Percentiles rank a stretch among this genome's conserved stretches.
phyloP scores from a whole-genome alignment of 2,329 filamentous ascomycete genomes.

The Colletotrichum melonis region DNA sequence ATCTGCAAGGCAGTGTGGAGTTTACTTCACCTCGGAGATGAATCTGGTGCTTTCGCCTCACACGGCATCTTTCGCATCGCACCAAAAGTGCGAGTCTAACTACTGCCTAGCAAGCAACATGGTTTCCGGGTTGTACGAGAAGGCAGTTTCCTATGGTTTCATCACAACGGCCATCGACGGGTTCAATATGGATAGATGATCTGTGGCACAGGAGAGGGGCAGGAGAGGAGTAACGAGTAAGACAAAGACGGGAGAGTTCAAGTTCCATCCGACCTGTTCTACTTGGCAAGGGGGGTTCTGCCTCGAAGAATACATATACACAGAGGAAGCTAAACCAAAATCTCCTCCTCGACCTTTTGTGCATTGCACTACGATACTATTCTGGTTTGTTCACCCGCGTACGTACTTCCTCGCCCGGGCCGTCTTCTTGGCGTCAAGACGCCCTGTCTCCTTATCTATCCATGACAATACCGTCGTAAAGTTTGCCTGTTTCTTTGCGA shows the following conservation, averaged over 20 bases:
- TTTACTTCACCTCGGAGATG: neutral
- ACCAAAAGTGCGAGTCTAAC: neutral
- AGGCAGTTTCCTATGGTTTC: neutral
- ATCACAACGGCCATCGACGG: neutral
- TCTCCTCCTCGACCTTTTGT: too few relatives aligned
- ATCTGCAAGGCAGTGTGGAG: neutral
- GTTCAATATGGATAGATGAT: neutral
- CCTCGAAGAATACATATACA: too few relatives aligned
- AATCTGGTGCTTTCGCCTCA: neutral
- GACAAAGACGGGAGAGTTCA: too few relatives aligned
- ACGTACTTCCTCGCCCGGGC: constrained; percentile 10
- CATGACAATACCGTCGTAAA: constrained; percentile 26
- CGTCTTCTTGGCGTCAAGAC: constrained; percentile 21
- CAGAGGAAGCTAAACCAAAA: too few relatives aligned
- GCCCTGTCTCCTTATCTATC: constrained; percentile 19
- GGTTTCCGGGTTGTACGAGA: neutral
- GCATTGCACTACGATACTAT: too few relatives aligned
- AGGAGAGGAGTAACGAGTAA: too few relatives aligned
- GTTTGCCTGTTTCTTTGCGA: constrained; percentile 25
- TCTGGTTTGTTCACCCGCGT: neutral
- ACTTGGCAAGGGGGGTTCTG: too few relatives aligned
- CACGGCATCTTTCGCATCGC: neutral
- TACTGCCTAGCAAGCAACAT: neutral
- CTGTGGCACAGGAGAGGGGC: too few relatives aligned
- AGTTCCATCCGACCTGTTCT: too few relatives aligned